Evolutionary conservation across 106 monocot genomes (phyloP), one percentile per base, ranked within the genome.

Genomic region (Acorus gramineus): DNA sequence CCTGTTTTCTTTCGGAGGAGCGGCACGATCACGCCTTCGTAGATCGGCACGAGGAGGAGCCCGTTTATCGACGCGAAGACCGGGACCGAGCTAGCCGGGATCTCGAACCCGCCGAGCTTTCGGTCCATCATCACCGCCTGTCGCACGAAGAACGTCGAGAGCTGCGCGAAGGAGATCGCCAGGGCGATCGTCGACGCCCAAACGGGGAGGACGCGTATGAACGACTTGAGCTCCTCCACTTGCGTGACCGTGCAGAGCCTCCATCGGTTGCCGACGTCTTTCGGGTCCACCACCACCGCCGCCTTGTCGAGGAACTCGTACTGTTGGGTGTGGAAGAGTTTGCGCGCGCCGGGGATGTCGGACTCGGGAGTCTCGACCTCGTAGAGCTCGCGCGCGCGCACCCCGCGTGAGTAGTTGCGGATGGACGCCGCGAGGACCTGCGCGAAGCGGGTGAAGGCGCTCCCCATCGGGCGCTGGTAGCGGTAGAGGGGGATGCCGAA

Each of bases 151-250:
- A 82, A 71, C 64, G 71, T 79, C 58, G 70, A 66, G 66, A 82
- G 55, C 61, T 86, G 86, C 3, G 70, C 54, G 50, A 74, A 74
- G 45, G 80, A 72, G 71, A 79, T 53, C 65, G 66, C 65, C 52
- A 82, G 67, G 53, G 68, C 67, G 47, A 76, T 76, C 66, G 74
- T 82, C 11, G 74, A 71, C 66, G 71, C 73, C 86, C 86, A 82
- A 6, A 84, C 68, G 10, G 86, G 86, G 42, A 86, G 82, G 10
- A 82, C 65, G 53, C 73, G 44, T 2, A 82, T 11, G 48, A 86
- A 56, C 52, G 58, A 69, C 65, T 82, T 86, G 55, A 82, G 55
- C 64, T 86, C 86, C 56, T 86, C 86, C 42, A 86, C 86, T 49
- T 86, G 62, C 4, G 82, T 82, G 28, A 79, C 79, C 1, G 76